These are phyloP conservation scores for Yamadazyma olivae DNA, from an alignment of 805 yeast species.

Conservation along the genomic window DNA sequence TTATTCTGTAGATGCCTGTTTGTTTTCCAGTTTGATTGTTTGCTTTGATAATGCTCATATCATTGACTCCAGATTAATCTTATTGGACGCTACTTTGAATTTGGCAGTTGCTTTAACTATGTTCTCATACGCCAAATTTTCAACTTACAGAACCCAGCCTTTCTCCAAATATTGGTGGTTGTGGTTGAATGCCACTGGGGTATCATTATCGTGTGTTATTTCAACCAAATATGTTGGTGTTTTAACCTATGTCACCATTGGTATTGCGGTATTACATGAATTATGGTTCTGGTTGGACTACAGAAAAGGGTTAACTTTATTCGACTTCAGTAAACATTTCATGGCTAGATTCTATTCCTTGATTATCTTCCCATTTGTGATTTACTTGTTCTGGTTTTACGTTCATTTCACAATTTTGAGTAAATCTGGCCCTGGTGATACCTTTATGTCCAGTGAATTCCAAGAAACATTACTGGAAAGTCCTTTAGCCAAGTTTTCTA, in stretches of 20 bases:
- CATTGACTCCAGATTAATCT: conserved; percentile 83
- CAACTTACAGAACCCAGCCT: conserved; percentile 60
- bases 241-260: conserved; percentile 84
- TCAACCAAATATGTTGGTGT: conserved; percentile 96
- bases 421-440: conserved; percentile 94
- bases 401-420: conserved; percentile 79
- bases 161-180: conserved; percentile 76
- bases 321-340: conserved; percentile 64
- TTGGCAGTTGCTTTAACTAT: conserved; percentile 80
- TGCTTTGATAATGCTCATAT: conserved; percentile 89
- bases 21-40: conserved; percentile 72
- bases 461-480: conserved; percentile 91
- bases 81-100: conserved; percentile 87
- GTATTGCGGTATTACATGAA: conserved; percentile 80
- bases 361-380: conserved; percentile 73
- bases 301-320: conserved; percentile 58
- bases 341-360: conserved; percentile 68
- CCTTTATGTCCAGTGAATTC: conserved; percentile 91
- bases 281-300: conserved; percentile 84
- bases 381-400: conserved; percentile 88
- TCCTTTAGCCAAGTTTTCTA: conserved; percentile 66
- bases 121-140: conserved; percentile 75
- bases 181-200: conserved; percentile 85
- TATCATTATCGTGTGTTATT: conserved; percentile 84
- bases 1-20: conserved; percentile 73